Base-by-base conservation (phyloP, 2,329 filamentous ascomycete genomes). In the Apiospora pterosperma region DNA sequence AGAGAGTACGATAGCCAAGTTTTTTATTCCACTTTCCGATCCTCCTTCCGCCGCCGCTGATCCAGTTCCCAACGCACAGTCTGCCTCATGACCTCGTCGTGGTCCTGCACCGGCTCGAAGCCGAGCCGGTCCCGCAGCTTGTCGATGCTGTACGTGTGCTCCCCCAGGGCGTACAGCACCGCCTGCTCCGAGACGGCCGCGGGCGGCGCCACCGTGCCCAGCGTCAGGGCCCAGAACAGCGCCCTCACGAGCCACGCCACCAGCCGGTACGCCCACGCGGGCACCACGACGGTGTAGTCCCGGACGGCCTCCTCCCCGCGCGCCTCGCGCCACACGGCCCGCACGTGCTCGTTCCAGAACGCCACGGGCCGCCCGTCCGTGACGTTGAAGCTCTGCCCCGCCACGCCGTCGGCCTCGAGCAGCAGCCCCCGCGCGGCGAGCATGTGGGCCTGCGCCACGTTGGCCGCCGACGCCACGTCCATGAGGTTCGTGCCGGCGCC, bases 371-470 rank as follows among this genome's bases (percentile, higher is more conserved):
- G 60, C 0, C 74, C 73, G 42, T 79, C 77, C 1, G 76, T 74
- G 59, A 77, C 70, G 62, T 77, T 78, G 67, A 78, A 79, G 0
- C 71, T 73, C 64, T 79, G 71, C 7, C 78, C 76, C 0, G 71
- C 74, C 0, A 77, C 71, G 12, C 64, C 67, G 1, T 65, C 67
- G n/a, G n/a, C 23, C 14, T 3, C 23, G 23, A 0, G 68, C 68
- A 71, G 34, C 12, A 76, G 63, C 0, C 71, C 73, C 59, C 74
- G 75, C 3, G 73, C 73, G 1, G 69, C 73, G 1, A 76, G 68
- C 2, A 72, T 7, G 44, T 76, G 75, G 0, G 68, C 72, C 3
- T 41, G 63, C 0, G 71, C 72, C 2, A 65, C 66, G 63, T 76
- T 76, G 0, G 71, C 69, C 0, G 64, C 72, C 1, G 73, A 76